phyloP scores from a whole-genome alignment of 192 early-diverging fungal genomes.

The Coemansia sp. region DNA sequence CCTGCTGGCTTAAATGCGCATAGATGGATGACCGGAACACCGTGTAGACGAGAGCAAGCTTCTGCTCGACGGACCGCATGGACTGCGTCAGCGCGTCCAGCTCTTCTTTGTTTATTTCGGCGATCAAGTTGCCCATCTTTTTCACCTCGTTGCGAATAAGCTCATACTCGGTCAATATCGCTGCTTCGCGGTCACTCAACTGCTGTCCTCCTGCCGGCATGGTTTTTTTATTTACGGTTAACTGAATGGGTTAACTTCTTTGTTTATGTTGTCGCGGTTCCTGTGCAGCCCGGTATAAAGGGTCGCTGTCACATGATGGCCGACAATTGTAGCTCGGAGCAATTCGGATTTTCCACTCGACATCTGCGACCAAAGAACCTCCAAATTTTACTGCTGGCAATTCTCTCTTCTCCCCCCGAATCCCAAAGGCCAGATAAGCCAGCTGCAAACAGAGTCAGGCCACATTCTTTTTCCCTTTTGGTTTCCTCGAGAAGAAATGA shows the following conservation, averaged over 20 bases:
- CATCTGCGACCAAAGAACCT: no score
- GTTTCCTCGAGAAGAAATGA: no score
- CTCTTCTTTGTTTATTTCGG: conserved; percentile 49
- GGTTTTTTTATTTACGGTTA: neutral
- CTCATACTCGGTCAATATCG: conserved; percentile 51
- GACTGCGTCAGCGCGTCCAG: conserved; percentile 49
- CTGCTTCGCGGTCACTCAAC: conserved; percentile 42
- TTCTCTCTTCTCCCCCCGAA: no score
- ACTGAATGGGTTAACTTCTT: neutral
- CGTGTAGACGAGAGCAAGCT: conserved; percentile 48
- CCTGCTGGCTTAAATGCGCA: conserved; percentile 48
- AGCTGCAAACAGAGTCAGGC: neutral
- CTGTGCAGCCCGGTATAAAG: no score
- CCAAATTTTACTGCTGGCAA: no score
- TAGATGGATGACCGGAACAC: conserved; percentile 53
- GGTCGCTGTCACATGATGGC: no score
- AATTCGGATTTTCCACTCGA: no score
- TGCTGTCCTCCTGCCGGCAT: conserved; percentile 43
- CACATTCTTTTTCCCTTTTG: neutral
- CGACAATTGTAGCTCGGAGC: no score
- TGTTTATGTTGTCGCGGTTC: no score
- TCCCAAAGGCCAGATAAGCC: no score
- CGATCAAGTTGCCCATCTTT: conserved; percentile 46
- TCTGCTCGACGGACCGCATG: conserved; percentile 52
- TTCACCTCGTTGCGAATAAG: conserved; percentile 50